Evolutionary conservation across 2,329 filamentous ascomycete genomes (phyloP).

Genomic region (Phoma sp.): DNA sequence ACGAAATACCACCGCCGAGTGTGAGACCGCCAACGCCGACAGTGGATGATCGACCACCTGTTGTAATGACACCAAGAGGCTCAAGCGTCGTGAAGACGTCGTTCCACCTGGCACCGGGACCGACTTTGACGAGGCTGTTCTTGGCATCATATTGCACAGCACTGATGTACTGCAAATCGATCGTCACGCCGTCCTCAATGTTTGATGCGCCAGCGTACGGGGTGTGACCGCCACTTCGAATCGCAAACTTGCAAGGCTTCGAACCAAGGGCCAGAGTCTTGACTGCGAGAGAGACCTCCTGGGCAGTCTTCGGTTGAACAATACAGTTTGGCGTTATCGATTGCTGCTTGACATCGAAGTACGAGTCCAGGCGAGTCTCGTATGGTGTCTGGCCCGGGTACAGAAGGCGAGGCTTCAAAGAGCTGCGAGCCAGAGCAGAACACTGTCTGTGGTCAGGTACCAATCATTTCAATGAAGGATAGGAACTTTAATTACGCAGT

Average conservation of each 20-base stretch:
- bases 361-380: conserved; percentile 22
- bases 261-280: conserved; percentile 15
- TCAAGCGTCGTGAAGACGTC: conserved; percentile 36
- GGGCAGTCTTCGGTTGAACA: conserved; percentile 26
- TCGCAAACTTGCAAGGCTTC: conserved; percentile 29
- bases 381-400: conserved; percentile 25
- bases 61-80: conserved; percentile 28
- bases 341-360: conserved; percentile 34
- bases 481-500: conserved; percentile 6
- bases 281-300: conserved; percentile 29
- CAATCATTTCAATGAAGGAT: background rate
- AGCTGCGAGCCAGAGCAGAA: conserved; percentile 8
- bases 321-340: conserved; percentile 32
- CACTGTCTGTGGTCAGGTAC: conserved; percentile 16
- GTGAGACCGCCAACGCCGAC: conserved; percentile 39
- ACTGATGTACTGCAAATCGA: conserved; percentile 35
- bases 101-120: conserved; percentile 36
- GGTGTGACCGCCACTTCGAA: conserved; percentile 37
- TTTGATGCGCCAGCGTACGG: conserved; percentile 36
- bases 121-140: conserved; percentile 27
- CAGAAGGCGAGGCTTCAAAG: conserved; percentile 20
- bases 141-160: conserved; percentile 24
- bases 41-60: conserved; percentile 33
- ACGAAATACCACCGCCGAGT: conserved; percentile 40
- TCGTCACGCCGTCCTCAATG: conserved; percentile 37